phyloP scores from a whole-genome alignment of 768 basidiomycete genomes.

The Pleurotus eryngii region DNA sequence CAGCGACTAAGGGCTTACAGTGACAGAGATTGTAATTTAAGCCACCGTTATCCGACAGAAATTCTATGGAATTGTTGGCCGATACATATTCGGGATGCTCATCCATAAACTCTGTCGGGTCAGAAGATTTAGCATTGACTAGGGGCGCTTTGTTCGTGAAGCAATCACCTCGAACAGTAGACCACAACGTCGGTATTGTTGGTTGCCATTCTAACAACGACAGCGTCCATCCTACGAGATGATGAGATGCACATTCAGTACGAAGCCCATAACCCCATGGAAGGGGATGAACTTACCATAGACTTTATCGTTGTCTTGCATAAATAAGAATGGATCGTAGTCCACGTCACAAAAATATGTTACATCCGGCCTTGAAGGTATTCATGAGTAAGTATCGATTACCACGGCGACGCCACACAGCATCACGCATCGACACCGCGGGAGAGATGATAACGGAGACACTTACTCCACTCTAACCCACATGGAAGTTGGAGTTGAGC shows the following conservation, averaged over 20 bases:
- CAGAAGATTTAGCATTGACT: conserved; percentile 17
- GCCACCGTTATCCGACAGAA: conserved; percentile 68
- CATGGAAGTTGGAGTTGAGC: neutral
- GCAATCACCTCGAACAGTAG: conserved; percentile 54
- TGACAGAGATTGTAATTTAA: conserved; percentile 76
- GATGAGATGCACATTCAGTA: conserved; percentile 8
- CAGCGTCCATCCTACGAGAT: conserved; percentile 60
- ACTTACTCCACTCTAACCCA: conserved; percentile 33
- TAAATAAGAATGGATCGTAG: conserved; percentile 68
- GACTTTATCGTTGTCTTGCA: conserved; percentile 68
- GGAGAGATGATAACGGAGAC: neutral
- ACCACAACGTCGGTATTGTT: conserved; percentile 81
- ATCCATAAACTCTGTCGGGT: conserved; percentile 52
- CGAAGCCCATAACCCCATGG: neutral
- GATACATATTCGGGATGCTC: conserved; percentile 53
- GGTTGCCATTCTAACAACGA: conserved; percentile 71
- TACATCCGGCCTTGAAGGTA: conserved; percentile 53
- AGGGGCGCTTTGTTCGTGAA: neutral
- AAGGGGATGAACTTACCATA: conserved; percentile 44
- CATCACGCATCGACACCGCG: conserved; percentile 17
- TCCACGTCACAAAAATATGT: conserved; percentile 72
- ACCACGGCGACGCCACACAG: too few species aligned
- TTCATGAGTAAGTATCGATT: too few species aligned
- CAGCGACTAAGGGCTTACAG: conserved; percentile 45
- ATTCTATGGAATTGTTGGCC: conserved; percentile 58